Conservation (phyloP, 129 eudicot genomes). For the Apium graveolens region DNA sequence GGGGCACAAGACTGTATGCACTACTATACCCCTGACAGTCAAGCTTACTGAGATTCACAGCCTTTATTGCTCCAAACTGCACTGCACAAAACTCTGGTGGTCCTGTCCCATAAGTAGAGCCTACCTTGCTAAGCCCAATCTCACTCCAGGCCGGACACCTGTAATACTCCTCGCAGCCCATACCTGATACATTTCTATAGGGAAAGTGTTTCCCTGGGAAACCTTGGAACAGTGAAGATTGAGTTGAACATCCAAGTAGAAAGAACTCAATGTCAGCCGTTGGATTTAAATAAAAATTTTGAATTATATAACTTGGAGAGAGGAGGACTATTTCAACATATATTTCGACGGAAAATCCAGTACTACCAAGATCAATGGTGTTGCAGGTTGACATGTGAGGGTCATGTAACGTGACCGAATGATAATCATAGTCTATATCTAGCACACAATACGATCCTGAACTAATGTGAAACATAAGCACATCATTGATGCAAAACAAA, state of each 20-base stretch:
- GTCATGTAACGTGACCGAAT: too few relatives aligned
- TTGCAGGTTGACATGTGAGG: constrained; percentile 78
- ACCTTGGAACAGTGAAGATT: constrained; percentile 80
- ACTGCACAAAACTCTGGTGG: constrained; percentile 81
- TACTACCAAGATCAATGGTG: constrained; percentile 63
- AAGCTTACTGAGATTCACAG: constrained; percentile 75
- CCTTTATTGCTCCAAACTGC: constrained; percentile 54
- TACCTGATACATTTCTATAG: constrained; percentile 76
- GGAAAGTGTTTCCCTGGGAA: constrained; percentile 77
- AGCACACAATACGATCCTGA: constrained; percentile 84
- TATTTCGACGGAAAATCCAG: constrained; percentile 90
- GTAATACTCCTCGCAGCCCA: constrained; percentile 88
- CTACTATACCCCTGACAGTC: constrained; percentile 96
- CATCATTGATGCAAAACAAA: too few relatives aligned
- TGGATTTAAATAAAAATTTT: constrained; percentile 61
- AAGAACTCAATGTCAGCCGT: constrained; percentile 72
- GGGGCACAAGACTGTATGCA: constrained; percentile 78
- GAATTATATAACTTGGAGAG: too few relatives aligned
- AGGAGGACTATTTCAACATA: too few relatives aligned
- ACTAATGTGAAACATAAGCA: constrained; percentile 91
- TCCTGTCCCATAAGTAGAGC: constrained; percentile 62
- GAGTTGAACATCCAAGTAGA: constrained; percentile 75
- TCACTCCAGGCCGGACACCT: constrained; percentile 71
- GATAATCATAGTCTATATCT: constrained; percentile 80
- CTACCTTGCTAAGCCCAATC: constrained; percentile 43